Base-by-base conservation (phyloP, 2,329 filamentous ascomycete genomes). In the Dissoconium aciculare region DNA sequence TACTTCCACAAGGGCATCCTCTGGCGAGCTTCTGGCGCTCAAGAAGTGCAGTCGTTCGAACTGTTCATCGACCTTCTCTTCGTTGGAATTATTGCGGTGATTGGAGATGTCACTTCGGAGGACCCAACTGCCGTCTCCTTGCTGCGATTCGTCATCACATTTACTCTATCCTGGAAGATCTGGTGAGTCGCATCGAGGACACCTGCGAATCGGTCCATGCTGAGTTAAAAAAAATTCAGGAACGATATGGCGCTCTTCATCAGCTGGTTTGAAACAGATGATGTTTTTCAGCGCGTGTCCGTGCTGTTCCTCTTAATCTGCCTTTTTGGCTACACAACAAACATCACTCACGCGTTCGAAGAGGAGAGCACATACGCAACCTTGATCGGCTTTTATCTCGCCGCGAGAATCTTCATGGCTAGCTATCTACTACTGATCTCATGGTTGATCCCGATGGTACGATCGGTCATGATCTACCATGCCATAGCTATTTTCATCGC, bases 1-100 rank as follows among this genome's bases (percentile, higher is more conserved):
- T 76, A 75, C 53, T 75, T 75, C 43, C 71, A 77, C 46, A 69
- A 69, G 35, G 71, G 71, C 0, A 58, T 77, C 9, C 51, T 78
- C 5, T 77, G 72, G 72, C 59, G 73, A 29, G 66, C 69, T 2
- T 62, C 61, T 5, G 64, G 67, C 30, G 55, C 60, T 12, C 68
- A 71, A n/a, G 64, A 74, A 49, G 69, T 75, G 4, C 68, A 68
- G 40, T 65, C 62, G 11, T 75, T 74, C 43, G 73, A 77, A 48
- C 62, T 78, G 1, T 76, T 76, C 42, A 63, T 74, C 9, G 73
- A 76, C 43, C 56, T 75, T 19, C 59, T 74, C 21, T 74, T 74
- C 37, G 69, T 73, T 14, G 70, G 70, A 5, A 76, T 77, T 36
- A 65, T 77, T 28, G 70, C 71, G 15, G 63, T 72, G 43, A 71